Evolutionary conservation across 2,329 filamentous ascomycete species (phyloP), one percentile per base, ranked within the genome.

Genomic region (Colletotrichum euphorbiae): DNA sequence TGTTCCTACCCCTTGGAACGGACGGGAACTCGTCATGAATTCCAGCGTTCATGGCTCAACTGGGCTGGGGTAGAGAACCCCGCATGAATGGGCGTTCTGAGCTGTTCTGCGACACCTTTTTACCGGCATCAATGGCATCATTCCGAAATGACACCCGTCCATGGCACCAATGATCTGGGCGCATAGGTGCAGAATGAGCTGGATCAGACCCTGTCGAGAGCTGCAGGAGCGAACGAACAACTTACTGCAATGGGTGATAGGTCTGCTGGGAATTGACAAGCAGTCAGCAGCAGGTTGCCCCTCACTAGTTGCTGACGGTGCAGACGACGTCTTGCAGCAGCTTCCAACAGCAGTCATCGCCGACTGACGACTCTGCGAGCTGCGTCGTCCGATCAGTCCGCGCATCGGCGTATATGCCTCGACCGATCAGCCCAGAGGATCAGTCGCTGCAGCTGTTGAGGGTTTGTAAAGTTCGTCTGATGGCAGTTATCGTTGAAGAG

Each of bases 281-380:
- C 28, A 40, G 28, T 28, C 36, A 43, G 36, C 36, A 24, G 52
- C 17, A 7, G 45, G 9, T 31, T 56, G 19, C 50, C 52, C 52
- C 36, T 24, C 19, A 28, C 52, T 42, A 56, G 38, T 42, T 43
- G 52, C 52, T 56, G 52, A 56, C 52, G n/a, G 9, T 56, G 52
- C 38, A 56, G 52, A 42, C n/a, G 12, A 8, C 52, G 28, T 56
- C 19, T 21, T 17, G 52, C 52, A 28, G 38, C 36, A 4, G 21
- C 5, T 21, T 56, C 21, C 52, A 17, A n/a, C 42, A 13, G 21
- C 12, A 42, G 36, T 42, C 5, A 0, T n/a, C n/a, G 9, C 24
- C 42, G 36, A 56, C 52, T 12, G 42, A 56, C 52, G 52, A 56
- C 19, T 56, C 6, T 28, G 6, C 12, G 19, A 40, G 33, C 52